Evolutionary conservation across 257 asterid species (phyloP), one percentile per base, ranked within the genome.

Genomic region (Salvia splendens): DNA sequence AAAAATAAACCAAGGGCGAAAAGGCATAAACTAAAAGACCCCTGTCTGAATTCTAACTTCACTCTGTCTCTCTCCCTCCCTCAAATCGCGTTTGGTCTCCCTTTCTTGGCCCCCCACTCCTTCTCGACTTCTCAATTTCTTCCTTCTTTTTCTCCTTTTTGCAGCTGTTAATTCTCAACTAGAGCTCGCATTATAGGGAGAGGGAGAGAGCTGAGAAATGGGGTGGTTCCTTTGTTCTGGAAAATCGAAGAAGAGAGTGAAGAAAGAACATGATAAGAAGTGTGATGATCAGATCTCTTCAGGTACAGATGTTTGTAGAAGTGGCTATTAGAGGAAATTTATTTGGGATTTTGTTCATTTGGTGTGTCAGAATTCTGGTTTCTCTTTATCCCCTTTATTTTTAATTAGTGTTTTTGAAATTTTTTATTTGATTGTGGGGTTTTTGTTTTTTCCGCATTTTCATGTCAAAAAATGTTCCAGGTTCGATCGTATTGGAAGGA

Each of bases 261-360:
- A 78, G 72, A 66, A 77, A 72, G 82, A 69, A 28, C 77, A 60
- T 55, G 75, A 51, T 71, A 80, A 72, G 55, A 78, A 78, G 68
- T 15, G 82, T 55, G 83, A 80, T 73, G 86, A 86, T 82, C 91
- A 82, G 96, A 88, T 88, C 96, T 80, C 87, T 55, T 75, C 95
- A 73, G 70, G 83, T 24, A 64, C 61, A 65, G 94, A 91, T 89
- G 73, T 56, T 71, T 53, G 11, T 54, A 16, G 45, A 42, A 62
- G 33, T 57, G 30, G 8, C 59, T 43, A 14, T 50, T 16, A 8
- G 10, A 20, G 46, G n/a, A 63, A 61, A 36, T 32, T 8, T 30
- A 42, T 60, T 6, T 17, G 15, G 64, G 11, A 41, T 57, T 75
- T 48, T 38, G 56, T 40, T 54, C 52, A 33, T 66, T 72, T 61